phyloP scores from a whole-genome alignment of 2,329 filamentous ascomycete genomes.

The Clonostachys rhizophaga region DNA sequence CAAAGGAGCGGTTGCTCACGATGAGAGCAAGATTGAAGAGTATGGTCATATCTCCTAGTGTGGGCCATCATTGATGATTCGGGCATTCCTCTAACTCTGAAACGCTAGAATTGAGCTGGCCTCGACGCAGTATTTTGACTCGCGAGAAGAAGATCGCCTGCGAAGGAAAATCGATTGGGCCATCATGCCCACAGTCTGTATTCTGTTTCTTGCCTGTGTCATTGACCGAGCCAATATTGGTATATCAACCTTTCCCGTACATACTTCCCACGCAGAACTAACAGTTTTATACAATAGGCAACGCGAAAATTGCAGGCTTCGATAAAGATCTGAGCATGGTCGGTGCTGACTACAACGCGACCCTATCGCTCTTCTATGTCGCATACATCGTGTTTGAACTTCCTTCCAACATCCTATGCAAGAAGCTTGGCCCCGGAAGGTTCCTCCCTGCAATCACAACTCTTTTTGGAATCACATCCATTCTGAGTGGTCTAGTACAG shows the following conservation, averaged over 20 bases:
- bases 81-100: too few relatives aligned
- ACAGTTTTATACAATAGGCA: conserved; percentile 37
- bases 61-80: too few relatives aligned
- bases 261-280: too few relatives aligned
- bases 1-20: too few relatives aligned
- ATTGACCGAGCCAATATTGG: conserved; percentile 65
- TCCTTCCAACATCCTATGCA: conserved; percentile 23
- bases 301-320: conserved; percentile 61
- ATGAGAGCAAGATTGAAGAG: too few relatives aligned
- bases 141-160: conserved; percentile 45
- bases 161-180: conserved; percentile 59
- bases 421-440: conserved; percentile 23
- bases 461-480: conserved; percentile 42
- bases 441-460: conserved; percentile 31
- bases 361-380: conserved; percentile 53
- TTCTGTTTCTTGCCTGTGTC: conserved; percentile 53
- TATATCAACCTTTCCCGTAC: conserved; percentile 15
- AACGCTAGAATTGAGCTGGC: too few relatives aligned
- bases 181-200: conserved; percentile 57
- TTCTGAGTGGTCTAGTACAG: conserved; percentile 37
- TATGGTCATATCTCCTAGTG: too few relatives aligned
- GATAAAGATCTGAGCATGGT: conserved; percentile 54
- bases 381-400: conserved; percentile 39
- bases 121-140: conserved; percentile 12
- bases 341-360: conserved; percentile 54